Conservation (phyloP, 2,329 filamentous ascomycete genomes). For the Monascus ruber region DNA sequence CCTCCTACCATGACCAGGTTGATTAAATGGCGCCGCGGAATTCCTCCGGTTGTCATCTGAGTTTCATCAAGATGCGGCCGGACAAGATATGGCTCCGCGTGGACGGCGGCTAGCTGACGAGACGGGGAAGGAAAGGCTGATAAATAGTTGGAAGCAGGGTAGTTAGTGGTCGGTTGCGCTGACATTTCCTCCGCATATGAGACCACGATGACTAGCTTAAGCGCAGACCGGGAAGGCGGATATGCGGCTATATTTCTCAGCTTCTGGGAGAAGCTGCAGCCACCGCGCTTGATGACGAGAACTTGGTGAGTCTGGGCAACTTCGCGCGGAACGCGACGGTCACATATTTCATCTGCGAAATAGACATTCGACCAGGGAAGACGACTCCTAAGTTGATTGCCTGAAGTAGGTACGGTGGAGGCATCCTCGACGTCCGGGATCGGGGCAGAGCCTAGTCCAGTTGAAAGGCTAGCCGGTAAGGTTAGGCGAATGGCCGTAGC, state of each 20-base stretch:
- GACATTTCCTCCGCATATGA: conserved; percentile 43
- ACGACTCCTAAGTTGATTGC: conserved; percentile 31
- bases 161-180: conserved; percentile 11
- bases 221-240: conserved; percentile 45
- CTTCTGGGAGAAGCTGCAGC: conserved; percentile 76
- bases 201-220: conserved; percentile 76
- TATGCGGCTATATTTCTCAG: conserved; percentile 73
- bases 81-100: conserved; percentile 33
- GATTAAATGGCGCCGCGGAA: conserved; percentile 60
- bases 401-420: conserved; percentile 15
- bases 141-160: conserved; percentile 4
- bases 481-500: conserved; percentile 25
- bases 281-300: conserved; percentile 69
- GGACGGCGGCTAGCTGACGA: conserved; percentile 25
- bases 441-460: conserved; percentile 50
- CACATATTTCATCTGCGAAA: conserved; percentile 57
- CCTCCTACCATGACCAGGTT: conserved; percentile 75
- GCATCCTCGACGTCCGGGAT: conserved; percentile 55
- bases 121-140: conserved; percentile 18
- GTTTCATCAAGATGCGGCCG: conserved; percentile 64
- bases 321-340: conserved; percentile 41
- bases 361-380: conserved; percentile 62
- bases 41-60: conserved; percentile 60
- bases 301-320: conserved; percentile 54
- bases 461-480: conserved; percentile 39